These are phyloP conservation scores for Chenopodium album DNA, from an alignment of 148 eudicot species.

Conservation along the genomic window DNA sequence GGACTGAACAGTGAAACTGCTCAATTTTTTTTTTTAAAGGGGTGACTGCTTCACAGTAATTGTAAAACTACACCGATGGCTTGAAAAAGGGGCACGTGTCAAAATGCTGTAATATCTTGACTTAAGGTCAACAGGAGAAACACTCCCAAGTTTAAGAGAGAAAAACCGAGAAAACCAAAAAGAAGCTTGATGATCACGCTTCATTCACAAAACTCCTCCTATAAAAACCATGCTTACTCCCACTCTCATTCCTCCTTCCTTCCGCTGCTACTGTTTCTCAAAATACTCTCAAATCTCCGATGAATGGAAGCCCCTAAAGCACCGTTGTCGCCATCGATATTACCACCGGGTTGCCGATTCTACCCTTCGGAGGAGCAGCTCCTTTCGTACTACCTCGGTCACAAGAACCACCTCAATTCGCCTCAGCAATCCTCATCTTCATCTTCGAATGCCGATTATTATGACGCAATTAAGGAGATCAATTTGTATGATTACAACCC, in stretches of 20 bases:
- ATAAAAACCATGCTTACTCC: not conserved
- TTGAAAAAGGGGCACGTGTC: not conserved
- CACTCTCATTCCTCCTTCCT: not conserved
- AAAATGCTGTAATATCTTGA: too few relatives aligned
- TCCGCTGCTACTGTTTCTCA: too few relatives aligned
- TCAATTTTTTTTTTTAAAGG: too few relatives aligned
- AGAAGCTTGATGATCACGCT: constrained; percentile 12
- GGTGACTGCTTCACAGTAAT: too few relatives aligned
- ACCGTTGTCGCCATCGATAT: not conserved
- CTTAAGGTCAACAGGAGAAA: not conserved
- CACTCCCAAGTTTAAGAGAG: not conserved
- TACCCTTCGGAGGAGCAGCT: constrained; percentile 59
- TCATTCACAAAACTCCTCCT: not conserved
- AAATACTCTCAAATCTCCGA: not conserved
- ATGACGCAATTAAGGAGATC: constrained; percentile 36
- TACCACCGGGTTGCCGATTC: constrained; percentile 64
- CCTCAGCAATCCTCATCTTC: not conserved
- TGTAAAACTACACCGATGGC: not conserved
- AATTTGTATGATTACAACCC: constrained; percentile 45
- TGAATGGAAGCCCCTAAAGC: constrained; percentile 41
- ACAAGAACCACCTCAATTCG: constrained; percentile 22
- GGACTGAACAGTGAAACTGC: too few relatives aligned
- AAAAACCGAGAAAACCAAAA: not conserved
- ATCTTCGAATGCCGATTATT: not conserved
- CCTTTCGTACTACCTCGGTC: constrained; percentile 42